Evolutionary conservation across 305 asterid genomes (phyloP).

Genomic region (Solanum hybrid): DNA sequence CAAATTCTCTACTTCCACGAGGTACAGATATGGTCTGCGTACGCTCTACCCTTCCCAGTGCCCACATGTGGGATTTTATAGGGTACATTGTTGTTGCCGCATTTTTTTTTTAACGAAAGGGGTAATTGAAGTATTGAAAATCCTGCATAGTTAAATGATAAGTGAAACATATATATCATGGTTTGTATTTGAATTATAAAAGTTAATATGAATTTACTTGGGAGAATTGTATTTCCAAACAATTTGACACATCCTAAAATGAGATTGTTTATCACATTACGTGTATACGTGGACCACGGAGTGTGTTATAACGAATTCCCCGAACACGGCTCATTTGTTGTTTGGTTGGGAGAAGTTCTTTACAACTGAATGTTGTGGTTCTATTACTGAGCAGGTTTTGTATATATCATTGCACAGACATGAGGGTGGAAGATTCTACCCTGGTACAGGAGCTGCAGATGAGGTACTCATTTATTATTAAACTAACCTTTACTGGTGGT

Average conservation of each 20-base stretch:
- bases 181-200: background rate
- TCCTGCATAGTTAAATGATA: background rate
- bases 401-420: slow-evolving; percentile 89
- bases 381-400: slow-evolving; percentile 50
- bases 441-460: slow-evolving; percentile 94
- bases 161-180: background rate
- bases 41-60: background rate
- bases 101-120: background rate
- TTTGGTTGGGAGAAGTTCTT: background rate
- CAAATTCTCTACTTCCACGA: background rate
- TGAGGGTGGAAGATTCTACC: slow-evolving; percentile 89
- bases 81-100: background rate
- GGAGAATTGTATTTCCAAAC: background rate
- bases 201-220: background rate
- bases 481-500: background rate
- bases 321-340: background rate
- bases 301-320: background rate
- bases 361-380: background rate
- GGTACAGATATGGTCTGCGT: background rate
- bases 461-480: slow-evolving; percentile 41
- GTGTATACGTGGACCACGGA: background rate
- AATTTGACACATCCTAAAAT: background rate
- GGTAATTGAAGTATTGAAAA: background rate
- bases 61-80: background rate
- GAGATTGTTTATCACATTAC: background rate